Percentiles rank a stretch among this genome's conserved stretches.
Conservation (phyloP, 345 rosid species). For the Raphanus raphanistrum region DNA sequence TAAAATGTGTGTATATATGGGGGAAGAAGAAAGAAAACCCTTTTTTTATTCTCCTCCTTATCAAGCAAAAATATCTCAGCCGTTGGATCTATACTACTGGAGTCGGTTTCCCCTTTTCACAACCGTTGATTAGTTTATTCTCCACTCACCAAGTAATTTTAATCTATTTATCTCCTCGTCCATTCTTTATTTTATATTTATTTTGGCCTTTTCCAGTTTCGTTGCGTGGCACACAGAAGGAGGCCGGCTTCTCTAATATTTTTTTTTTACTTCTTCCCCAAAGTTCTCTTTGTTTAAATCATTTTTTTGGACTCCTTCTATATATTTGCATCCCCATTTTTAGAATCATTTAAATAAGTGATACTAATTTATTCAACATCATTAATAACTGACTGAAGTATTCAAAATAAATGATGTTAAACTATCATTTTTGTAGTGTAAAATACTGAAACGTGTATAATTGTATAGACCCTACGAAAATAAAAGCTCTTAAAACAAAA, state of each 20-base stretch:
- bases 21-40: conserved; percentile 20
- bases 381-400: too few species aligned
- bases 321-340: neutral
- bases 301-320: conserved; percentile 4
- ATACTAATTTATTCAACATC: too few species aligned
- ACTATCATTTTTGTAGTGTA: too few species aligned
- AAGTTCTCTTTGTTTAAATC: neutral
- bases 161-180: neutral
- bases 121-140: conserved; percentile 33
- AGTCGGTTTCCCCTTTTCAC: conserved; percentile 12
- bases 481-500: neutral
- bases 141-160: conserved; percentile 18
- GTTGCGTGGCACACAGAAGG: conserved; percentile 21
- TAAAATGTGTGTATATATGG: conserved; percentile 5
- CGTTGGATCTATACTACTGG: conserved; percentile 17
- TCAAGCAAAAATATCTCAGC: conserved; percentile 22
- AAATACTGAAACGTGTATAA: too few species aligned
- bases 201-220: conserved; percentile 4
- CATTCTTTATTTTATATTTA: neutral
- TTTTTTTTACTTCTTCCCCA: neutral
- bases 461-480: neutral
- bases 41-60: conserved; percentile 21
- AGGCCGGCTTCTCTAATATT: neutral
- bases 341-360: too few species aligned
- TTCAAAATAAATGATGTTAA: too few species aligned